Evolutionary conservation across 2,329 filamentous ascomycete genomes (phyloP), one percentile per base, ranked within the genome.

Genomic region (Intubia oerlemansii): DNA sequence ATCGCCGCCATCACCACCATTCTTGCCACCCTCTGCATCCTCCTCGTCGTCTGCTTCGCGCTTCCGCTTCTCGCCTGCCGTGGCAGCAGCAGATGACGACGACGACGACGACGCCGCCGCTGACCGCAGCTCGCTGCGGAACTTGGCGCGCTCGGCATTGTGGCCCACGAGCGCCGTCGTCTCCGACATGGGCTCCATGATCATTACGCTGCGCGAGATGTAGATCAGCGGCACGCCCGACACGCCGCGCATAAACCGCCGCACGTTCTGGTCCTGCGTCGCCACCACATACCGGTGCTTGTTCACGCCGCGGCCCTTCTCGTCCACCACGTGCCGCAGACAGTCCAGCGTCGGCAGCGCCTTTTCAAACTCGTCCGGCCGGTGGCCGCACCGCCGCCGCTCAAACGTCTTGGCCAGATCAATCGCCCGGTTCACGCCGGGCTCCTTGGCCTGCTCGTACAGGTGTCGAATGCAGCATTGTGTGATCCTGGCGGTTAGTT

Each of bases 221-320:
- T 85, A 85, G 26, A 88, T 65, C 35, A 85, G 47, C 13, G 79
- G 79, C 27, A 80, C 73, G 13, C 76, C 78, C 15, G 66, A 60
- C 13, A 84, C 59, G n/a, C 50, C 51, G 28, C 77, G 61, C 53
- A 85, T 59, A 38, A 56, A 53, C 26, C 60, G 57, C 38, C 78
- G 55, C 25, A 79, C 59, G 24, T 67, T 63, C 15, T 57, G 49
- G 37, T 75, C 72, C 48, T 85, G 78, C 36, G 66, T 74, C 7
- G 78, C 78, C 13, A 85, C 71, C 10, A 81, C 66, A 44, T 85
- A 85, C 33, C 74, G 62, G 44, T 82, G 68, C 52, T 80, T 81
- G 47, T 88, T 88, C 33, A 63, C 62, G 22, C 65, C 62, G 35
- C 56, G 67, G 28, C 53, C 57, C 46, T 88, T 88, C 42, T 84